Evolutionary conservation across 1,139 yeast species (phyloP).

Genomic region (Nadsonia commutata): DNA sequence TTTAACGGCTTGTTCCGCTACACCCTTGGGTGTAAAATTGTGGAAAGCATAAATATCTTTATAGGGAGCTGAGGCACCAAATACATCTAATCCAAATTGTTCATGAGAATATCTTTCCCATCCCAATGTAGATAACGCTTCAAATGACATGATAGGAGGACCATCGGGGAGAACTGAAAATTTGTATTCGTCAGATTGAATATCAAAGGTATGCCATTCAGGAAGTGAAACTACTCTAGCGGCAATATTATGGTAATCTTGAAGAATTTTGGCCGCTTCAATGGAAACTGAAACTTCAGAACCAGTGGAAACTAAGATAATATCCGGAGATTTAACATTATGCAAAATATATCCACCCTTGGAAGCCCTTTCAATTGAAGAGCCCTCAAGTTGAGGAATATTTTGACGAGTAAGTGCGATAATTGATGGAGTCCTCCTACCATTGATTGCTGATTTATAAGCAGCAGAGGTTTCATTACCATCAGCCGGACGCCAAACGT

Average conservation of each 20-base stretch:
- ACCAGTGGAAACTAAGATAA: conserved; percentile 22
- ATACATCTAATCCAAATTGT: conserved; percentile 89
- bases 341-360: conserved; percentile 21
- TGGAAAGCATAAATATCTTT: conserved; percentile 68
- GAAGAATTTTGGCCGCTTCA: conserved; percentile 20
- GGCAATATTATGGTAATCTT: conserved; percentile 35
- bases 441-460: conserved; percentile 20
- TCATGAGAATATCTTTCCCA: conserved; percentile 96
- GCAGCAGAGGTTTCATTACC: conserved; percentile 23
- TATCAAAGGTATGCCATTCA: conserved; percentile 81
- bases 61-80: conserved; percentile 96
- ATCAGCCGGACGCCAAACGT: conserved; percentile 23
- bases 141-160: conserved; percentile 85
- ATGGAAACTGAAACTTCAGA: conserved; percentile 22
- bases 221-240: conserved; percentile 85
- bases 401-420: conserved; percentile 21
- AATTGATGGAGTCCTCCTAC: conserved; percentile 15
- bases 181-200: conserved; percentile 66
- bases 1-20: conserved; percentile 74
- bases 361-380: conserved; percentile 16
- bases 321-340: conserved; percentile 13
- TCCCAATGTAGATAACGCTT: conserved; percentile 82
- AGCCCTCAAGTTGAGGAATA: conserved; percentile 17
- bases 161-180: conserved; percentile 87
- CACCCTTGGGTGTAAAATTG: conserved; percentile 87